These are phyloP conservation scores for Entoloma clypeatum DNA, from an alignment of 1,284 basidiomycete species.

Conservation along the genomic window DNA sequence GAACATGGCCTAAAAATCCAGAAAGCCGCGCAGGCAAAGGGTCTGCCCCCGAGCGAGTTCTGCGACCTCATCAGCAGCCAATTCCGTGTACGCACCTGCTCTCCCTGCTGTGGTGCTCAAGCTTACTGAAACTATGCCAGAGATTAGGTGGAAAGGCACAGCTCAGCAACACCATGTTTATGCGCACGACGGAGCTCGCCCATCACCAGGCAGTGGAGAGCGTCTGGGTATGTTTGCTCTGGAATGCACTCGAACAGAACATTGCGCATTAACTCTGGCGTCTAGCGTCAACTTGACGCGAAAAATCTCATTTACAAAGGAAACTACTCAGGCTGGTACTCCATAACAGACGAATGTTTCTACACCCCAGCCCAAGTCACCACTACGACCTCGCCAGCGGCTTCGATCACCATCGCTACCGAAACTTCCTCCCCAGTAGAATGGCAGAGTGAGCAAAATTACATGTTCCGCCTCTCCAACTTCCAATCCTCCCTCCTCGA, in stretches of 20 bases:
- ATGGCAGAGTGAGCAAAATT: conserved; percentile 77
- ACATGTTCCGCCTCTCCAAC: conserved; percentile 79
- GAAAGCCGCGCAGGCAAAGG: conserved; percentile 63
- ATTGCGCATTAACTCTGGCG: no score
- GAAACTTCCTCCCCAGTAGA: conserved; percentile 83
- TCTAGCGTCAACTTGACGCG: conserved; percentile 50
- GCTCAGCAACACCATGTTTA: conserved; percentile 70
- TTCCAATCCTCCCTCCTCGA: conserved; percentile 61
- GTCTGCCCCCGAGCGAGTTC: conserved; percentile 56
- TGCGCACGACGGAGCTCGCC: conserved; percentile 71
- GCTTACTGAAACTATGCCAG: conserved; percentile 35
- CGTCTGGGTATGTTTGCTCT: conserved; percentile 67
- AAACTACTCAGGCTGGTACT: conserved; percentile 88
- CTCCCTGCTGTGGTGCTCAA: conserved; percentile 7
- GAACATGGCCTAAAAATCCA: conserved; percentile 95
- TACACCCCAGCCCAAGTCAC: conserved; percentile 75
- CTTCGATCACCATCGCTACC: conserved; percentile 45
- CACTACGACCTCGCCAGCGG: conserved; percentile 21
- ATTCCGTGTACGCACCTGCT: conserved; percentile 56
- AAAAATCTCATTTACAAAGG: conserved; percentile 84
- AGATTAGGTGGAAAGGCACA: conserved; percentile 63
- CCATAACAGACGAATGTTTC: conserved; percentile 90
- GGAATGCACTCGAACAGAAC: neutral
- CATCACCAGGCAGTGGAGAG: conserved; percentile 73
- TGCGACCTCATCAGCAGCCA: conserved; percentile 68